Evolutionary conservation across 805 yeast genomes (phyloP).

Genomic region (Debaryomyces castellii): DNA sequence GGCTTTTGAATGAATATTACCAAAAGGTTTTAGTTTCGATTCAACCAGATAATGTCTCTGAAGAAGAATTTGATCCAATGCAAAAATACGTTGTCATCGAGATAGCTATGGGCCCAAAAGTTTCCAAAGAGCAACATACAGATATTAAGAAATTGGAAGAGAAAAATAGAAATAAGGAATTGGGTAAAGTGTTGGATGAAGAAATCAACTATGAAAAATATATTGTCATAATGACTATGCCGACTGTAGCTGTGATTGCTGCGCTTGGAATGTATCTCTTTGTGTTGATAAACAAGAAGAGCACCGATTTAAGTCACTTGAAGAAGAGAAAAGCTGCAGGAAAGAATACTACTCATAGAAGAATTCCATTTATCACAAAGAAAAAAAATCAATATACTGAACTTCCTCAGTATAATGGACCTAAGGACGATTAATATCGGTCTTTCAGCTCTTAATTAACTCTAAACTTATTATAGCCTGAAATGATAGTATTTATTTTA

Average conservation of each 20-base stretch:
- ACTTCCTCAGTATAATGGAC: conserved; percentile 32
- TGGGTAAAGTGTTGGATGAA: conserved; percentile 38
- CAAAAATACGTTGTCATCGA: conserved; percentile 42
- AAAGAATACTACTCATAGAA: conserved; percentile 25
- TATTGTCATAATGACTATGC: conserved; percentile 66
- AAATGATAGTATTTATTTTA: too few species aligned
- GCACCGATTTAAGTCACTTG: conserved; percentile 42
- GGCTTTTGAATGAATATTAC: conserved; percentile 56
- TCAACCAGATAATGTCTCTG: conserved; percentile 67
- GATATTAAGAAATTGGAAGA: conserved; percentile 43
- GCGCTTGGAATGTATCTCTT: conserved; percentile 66
- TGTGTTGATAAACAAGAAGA: conserved; percentile 48
- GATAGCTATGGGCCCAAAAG: conserved; percentile 52
- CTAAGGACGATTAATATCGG: neutral
- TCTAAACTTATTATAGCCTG: neutral
- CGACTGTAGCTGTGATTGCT: conserved; percentile 60
- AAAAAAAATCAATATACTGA: conserved; percentile 19
- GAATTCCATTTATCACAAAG: conserved; percentile 25
- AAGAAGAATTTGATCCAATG: conserved; percentile 63
- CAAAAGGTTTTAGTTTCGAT: conserved; percentile 63
- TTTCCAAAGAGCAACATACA: conserved; percentile 46
- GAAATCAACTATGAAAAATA: conserved; percentile 56
- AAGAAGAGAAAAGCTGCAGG: conserved; percentile 32
- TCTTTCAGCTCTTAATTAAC: neutral
- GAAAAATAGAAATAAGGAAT: conserved; percentile 17